Evolutionary conservation across 257 asterid genomes (phyloP), one percentile per base, ranked within the genome.

Genomic region (Linderniella brevidens): DNA sequence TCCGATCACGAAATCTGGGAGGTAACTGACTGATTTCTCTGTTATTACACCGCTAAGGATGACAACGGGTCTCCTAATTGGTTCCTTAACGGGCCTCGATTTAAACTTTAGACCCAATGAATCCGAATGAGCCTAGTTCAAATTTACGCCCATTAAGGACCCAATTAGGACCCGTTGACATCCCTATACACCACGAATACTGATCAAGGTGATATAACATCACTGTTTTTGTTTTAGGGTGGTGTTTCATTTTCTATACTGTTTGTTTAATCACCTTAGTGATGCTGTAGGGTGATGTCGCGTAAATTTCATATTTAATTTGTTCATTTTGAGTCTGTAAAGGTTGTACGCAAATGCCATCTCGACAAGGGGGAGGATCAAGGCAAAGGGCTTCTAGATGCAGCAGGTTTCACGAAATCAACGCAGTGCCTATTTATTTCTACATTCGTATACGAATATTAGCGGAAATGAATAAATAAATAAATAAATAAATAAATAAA

Each of bases 311-410:
- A n/a, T n/a, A n/a, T n/a, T n/a, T n/a, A n/a, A n/a, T n/a, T n/a
- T n/a, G n/a, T n/a, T n/a, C n/a, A n/a, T n/a, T n/a, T n/a, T 19
- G 13, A 32, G 1, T 41, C 32, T 0, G 52, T 38, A 14, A 64
- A 84, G 93, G 93, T 77, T 50, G 46, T 85, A 52, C 66, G 45
- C 48, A 85, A 80, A 66, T 78, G 95, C 53, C 85, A 76, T 62
- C 66, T 85, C 1, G 72, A 73, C 10, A 71, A 76, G 18, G 68
- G 69, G 7, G 76, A 77, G 50, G 75, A 60, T 64, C 85, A 66
- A 61, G 93, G 78, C 46, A 64, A 54, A 43, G 62, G 93, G 61
- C 78, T 68, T 61, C 80, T 85, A 40, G 92, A 85, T 47, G 76
- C 80, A 46, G 82, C 76, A 71, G 95, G 95, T 80, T 52, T 37